Evolutionary conservation across 2,329 filamentous ascomycete genomes (phyloP).

Genomic region (Beauveria sp.): DNA sequence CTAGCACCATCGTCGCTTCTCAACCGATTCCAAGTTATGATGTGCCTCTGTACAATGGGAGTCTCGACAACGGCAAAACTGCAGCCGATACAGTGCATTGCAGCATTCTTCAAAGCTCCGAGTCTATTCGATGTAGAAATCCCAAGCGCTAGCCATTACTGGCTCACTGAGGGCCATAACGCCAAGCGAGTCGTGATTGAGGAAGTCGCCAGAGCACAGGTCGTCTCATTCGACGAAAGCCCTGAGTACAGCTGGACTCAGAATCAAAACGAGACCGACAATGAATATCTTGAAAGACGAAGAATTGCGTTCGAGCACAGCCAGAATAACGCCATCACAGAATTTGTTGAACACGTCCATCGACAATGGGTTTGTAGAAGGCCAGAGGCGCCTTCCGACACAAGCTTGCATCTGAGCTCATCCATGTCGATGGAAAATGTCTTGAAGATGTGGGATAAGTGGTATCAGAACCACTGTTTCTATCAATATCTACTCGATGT

Average conservation of each 20-base stretch:
- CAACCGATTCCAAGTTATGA: slow-evolving; percentile 1
- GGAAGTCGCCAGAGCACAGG: not conserved
- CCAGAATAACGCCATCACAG: not conserved
- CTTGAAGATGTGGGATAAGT: not conserved
- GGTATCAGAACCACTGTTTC: not conserved
- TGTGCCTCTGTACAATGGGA: not conserved
- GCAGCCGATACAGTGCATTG: not conserved
- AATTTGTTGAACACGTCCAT: not conserved
- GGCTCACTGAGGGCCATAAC: not conserved
- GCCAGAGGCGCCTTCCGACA: not conserved
- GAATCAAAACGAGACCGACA: not conserved
- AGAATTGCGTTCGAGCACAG: not conserved
- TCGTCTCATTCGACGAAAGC: not conserved
- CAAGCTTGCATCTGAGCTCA: not conserved
- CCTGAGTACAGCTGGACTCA: not conserved
- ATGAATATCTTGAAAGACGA: not conserved
- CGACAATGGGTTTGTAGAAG: not conserved
- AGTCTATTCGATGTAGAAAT: not conserved
- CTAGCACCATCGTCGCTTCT: not conserved
- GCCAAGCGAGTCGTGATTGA: not conserved
- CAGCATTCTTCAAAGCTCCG: not conserved
- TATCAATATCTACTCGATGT: not conserved
- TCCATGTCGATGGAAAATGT: not conserved
- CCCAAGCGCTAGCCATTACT: not conserved
- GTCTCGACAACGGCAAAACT: not conserved